Base-by-base conservation (phyloP, 1,284 basidiomycete species). In the Phaffia rhodozyma region DNA sequence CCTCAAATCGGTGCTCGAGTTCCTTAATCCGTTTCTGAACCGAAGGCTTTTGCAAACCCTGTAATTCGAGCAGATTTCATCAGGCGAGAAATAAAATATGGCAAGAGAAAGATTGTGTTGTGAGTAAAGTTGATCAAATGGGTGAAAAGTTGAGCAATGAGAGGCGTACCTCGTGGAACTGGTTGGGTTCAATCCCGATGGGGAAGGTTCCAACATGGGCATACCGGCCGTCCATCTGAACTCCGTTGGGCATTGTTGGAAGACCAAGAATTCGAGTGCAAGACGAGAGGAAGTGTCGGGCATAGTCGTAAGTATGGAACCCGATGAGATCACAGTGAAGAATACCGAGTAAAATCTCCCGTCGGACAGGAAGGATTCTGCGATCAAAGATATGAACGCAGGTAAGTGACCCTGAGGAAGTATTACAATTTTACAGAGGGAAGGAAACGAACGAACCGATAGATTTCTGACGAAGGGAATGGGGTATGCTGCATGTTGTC, bases 271-370 rank as follows among this genome's bases (percentile, higher is more conserved):
- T 94, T 57, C 96, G 88, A 1, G 94, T 97, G 77, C 94, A 97
- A 47, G 92, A 94, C 1, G 93, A 97, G 51, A 99, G 81, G 82
- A 99, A 99, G 77, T 99, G 94, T 30, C 96, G 91, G 0, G 94
- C 94, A 73, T 99, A 99, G 77, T 98, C 96, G 76, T 97, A 99
- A 1, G 96, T 99, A 79, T 99, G 94, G 83, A 98, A 99, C 58
- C 92, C 92, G 70, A 97, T 91, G 67, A 98, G 82, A 74, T 99
- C 96, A 72, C 91, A 97, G 75, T 94, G 91, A 20, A 98, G 80
- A 50, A 97, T 84, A 54, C 94, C 96, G 27, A 97, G 84, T 21
- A 98, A 80, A 69, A 98, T 98, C 77, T 98, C 94, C 64, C 92
- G 84, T 60, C 94, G 87, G 38, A 99, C 94, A 1, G 94, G 96